phyloP scores from a whole-genome alignment of 495 filamentous ascomycete genomes.

The Daldinia grandis region DNA sequence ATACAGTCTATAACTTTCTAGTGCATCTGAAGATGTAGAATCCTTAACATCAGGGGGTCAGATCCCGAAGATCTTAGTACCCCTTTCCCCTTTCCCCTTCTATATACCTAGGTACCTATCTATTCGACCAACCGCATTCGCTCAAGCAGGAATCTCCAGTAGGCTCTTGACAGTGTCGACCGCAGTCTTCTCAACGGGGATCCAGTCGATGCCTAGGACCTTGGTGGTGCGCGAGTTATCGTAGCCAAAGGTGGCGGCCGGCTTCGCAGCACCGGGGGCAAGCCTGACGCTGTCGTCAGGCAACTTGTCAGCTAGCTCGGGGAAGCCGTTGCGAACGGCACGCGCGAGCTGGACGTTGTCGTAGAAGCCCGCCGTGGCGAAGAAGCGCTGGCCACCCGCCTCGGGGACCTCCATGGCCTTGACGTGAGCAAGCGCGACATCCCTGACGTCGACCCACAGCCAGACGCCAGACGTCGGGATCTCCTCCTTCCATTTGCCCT shows the following conservation, averaged over 20 bases:
- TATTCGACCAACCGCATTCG: neutral
- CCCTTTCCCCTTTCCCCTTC: neutral
- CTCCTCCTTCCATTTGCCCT: conserved; percentile 67
- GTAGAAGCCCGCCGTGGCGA: conserved; percentile 60
- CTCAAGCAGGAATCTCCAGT: conserved; percentile 50
- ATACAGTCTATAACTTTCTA: neutral
- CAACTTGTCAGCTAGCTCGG: conserved; percentile 58
- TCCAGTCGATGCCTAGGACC: conserved; percentile 66
- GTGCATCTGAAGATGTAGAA: neutral
- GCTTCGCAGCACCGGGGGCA: conserved; percentile 46
- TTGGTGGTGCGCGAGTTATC: conserved; percentile 61
- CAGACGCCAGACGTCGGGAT: conserved; percentile 56
- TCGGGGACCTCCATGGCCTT: conserved; percentile 60
- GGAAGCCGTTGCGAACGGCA: conserved; percentile 61
- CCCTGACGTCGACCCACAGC: conserved; percentile 66
- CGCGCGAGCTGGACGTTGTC: conserved; percentile 55
- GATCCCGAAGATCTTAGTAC: neutral
- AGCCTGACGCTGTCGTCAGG: conserved; percentile 46
- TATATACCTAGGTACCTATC: no score
- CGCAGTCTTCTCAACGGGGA: conserved; percentile 62
- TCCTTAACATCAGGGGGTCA: neutral
- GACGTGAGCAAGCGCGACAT: conserved; percentile 66
- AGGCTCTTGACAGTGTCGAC: conserved; percentile 67
- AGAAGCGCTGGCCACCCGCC: conserved; percentile 63
- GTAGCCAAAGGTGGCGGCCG: conserved; percentile 53